phyloP scores from a whole-genome alignment of 179 eudicot species.

The Nepenthes alata region DNA sequence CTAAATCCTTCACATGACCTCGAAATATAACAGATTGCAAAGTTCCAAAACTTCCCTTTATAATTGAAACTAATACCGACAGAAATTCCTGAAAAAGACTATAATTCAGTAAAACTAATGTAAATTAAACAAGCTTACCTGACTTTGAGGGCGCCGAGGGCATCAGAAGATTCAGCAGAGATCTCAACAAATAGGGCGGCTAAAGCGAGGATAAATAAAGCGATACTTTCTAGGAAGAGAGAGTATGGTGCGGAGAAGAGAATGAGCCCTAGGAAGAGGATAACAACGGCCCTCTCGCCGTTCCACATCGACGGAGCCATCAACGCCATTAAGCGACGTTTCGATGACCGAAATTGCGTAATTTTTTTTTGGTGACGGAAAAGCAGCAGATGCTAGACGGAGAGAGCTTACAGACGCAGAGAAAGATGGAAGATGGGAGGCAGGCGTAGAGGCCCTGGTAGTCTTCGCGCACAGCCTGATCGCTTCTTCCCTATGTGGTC shows the following conservation, averaged over 20 bases:
- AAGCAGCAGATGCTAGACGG: no score
- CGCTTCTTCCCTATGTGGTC: no score
- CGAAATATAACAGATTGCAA: background rate
- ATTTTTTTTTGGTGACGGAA: no score
- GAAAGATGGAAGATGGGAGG: no score
- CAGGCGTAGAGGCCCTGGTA: no score
- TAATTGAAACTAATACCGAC: background rate
- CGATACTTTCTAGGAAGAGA: constrained; percentile 34
- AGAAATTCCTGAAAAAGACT: background rate
- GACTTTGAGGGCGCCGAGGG: constrained; percentile 25
- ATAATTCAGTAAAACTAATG: background rate
- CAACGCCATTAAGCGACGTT: constrained; percentile 9
- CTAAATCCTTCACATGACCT: background rate
- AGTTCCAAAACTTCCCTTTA: background rate
- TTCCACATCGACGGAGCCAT: constrained; percentile 40
- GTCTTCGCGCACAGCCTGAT: no score
- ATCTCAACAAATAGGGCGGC: constrained; percentile 55
- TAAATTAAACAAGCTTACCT: constrained; percentile 26
- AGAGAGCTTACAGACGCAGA: no score
- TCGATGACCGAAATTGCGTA: no score
- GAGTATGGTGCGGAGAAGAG: constrained; percentile 33
- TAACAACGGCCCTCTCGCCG: constrained; percentile 86
- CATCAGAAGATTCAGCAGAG: constrained; percentile 32
- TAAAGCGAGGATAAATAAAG: constrained; percentile 40
- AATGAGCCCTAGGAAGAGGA: constrained; percentile 32